Evolutionary conservation across 2,329 filamentous ascomycete species (phyloP), one percentile per base, ranked within the genome.

Genomic region (Chaetomiaceae sp.): DNA sequence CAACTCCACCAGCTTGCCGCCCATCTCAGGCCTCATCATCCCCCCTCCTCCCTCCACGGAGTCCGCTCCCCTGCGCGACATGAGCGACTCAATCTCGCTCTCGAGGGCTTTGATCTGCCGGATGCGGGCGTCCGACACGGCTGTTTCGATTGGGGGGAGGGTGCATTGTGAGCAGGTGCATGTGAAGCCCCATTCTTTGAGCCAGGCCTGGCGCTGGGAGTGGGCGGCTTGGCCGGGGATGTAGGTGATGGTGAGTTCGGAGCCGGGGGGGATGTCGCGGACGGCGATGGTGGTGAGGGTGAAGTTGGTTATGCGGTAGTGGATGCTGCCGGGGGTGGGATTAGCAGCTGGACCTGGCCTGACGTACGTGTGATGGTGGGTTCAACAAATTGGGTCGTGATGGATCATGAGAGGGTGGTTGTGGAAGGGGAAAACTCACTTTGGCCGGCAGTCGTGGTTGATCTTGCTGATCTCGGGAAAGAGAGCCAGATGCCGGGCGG

Each of bases 361-460:
- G n/a, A n/a, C n/a, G n/a, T n/a, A n/a, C n/a, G n/a, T n/a, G n/a
- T n/a, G n/a, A n/a, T n/a, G n/a, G n/a, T n/a, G n/a, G n/a, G n/a
- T n/a, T n/a, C n/a, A n/a, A n/a, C n/a, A n/a, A n/a, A n/a, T n/a
- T n/a, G n/a, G n/a, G n/a, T n/a, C n/a, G n/a, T n/a, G n/a, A n/a
- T n/a, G n/a, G n/a, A n/a, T n/a, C n/a, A n/a, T 4, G 16, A 34
- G 25, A 17, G 16, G 14, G n/a, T 14, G n/a, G 0, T 41, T 44
- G 16, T 27, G 30, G n/a, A 3, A 25, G 16, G 40, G 30, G 16
- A 17, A 27, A 16, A 30, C 66, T 65, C 47, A 70, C 68, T 71
- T 72, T 23, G 69, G 69, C 35, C 69, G 60, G 42, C 70, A 72
- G 53, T 70, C 68, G 43, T 72, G 69, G 46, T 72, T 72, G 7